A percentile compares a stretch with the other conserved stretches of the same genome.
phyloP scores from a whole-genome alignment of 331 rosid species.

The Saraca asoca region DNA sequence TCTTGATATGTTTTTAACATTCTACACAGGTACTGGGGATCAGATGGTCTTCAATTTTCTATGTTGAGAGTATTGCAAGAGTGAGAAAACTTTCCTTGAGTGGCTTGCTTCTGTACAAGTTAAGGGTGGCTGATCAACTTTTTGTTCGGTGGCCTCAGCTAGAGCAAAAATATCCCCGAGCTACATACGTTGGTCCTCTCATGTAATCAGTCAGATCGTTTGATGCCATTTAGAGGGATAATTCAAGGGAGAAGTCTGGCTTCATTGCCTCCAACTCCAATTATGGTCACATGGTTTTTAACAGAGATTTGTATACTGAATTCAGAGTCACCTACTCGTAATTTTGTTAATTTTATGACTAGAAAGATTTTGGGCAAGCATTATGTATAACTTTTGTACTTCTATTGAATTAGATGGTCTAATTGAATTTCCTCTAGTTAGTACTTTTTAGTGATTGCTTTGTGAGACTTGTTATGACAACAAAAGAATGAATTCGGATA shows the following conservation, averaged over 20 bases:
- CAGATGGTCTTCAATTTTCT: conserved; percentile 85
- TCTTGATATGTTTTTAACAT: conserved; percentile 24
- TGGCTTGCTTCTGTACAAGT: conserved; percentile 85
- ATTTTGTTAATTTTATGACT: conserved; percentile 4
- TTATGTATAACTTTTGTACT: background rate
- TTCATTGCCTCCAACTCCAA: too few species aligned
- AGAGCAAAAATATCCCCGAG: conserved; percentile 68
- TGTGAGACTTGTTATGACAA: background rate
- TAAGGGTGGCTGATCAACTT: conserved; percentile 74
- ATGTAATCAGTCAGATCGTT: conserved; percentile 53
- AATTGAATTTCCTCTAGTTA: conserved; percentile 2
- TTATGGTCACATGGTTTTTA: too few species aligned
- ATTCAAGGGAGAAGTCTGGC: background rate
- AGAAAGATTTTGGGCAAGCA: background rate
- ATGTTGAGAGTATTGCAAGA: conserved; percentile 96
- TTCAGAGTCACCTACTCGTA: background rate
- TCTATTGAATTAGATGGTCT: background rate
- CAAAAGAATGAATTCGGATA: too few species aligned
- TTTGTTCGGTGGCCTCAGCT: conserved; percentile 95
- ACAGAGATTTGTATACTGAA: conserved; percentile 2
- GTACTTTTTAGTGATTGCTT: background rate
- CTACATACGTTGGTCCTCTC: conserved; percentile 86
- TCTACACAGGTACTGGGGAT: conserved; percentile 66
- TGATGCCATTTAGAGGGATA: background rate
- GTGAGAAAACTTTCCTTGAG: conserved; percentile 86